Conservation (phyloP, 1,284 basidiomycete genomes). For the Coniferiporia weirii region DNA sequence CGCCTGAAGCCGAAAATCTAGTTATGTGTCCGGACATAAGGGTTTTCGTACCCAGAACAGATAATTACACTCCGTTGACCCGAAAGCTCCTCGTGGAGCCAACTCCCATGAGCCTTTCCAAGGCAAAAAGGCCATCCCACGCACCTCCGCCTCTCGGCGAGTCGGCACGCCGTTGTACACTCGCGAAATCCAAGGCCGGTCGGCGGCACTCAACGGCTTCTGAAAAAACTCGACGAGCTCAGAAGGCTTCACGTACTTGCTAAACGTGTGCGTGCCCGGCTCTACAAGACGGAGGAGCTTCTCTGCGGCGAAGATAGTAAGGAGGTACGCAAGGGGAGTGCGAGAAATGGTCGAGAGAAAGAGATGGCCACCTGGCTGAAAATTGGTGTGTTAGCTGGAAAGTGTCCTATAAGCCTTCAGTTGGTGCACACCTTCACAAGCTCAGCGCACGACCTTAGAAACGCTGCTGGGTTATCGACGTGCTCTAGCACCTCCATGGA, state of each 20-base stretch:
- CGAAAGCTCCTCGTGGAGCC: constrained; percentile 51
- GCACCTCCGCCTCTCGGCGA: constrained; percentile 70
- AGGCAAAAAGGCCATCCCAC: constrained; percentile 82
- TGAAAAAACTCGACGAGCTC: constrained; percentile 88
- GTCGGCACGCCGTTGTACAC: constrained; percentile 40
- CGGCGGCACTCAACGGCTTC: constrained; percentile 39
- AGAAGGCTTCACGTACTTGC: constrained; percentile 85
- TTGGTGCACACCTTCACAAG: constrained; percentile 66
- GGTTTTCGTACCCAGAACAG: constrained; percentile 78
- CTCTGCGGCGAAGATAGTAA: constrained; percentile 92
- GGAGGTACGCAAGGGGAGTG: constrained; percentile 83
- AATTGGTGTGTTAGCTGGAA: background rate
- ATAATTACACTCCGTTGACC: constrained; percentile 72
- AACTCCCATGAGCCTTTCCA: constrained; percentile 71
- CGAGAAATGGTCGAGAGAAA: constrained; percentile 96
- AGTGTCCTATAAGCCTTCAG: background rate
- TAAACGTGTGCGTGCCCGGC: constrained; percentile 87
- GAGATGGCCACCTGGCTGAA: constrained; percentile 89
- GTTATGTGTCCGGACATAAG: background rate
- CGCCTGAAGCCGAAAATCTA: background rate
- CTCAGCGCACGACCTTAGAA: constrained; percentile 76
- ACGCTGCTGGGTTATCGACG: constrained; percentile 86
- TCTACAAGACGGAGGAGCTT: constrained; percentile 78
- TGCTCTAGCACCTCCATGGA: constrained; percentile 99
- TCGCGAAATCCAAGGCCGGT: constrained; percentile 40